Evolutionary conservation across 306 rosid genomes (phyloP), one percentile per base, ranked within the genome.

Genomic region (Malus orientalis): DNA sequence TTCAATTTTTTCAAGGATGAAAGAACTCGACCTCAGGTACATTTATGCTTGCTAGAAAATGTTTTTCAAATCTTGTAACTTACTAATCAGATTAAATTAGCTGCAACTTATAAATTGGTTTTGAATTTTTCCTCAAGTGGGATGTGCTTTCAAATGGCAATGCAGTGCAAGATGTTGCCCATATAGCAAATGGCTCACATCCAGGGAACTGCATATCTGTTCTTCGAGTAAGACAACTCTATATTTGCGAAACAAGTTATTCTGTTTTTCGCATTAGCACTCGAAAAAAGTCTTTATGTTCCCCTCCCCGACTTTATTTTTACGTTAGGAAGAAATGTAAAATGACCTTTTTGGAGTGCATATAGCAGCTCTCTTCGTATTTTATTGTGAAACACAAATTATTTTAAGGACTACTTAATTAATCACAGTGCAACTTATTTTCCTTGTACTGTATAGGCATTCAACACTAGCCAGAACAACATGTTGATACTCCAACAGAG

Each of bases 401-500:
- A 12, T 12, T 60, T 60, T 4, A 25, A 27, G 38, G 38, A 61
- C 67, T 61, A 27, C 10, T 27, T 61, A 6, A 27, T 27, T 61
- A 61, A 22, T 58, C 14, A 13, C 36, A 23, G 40, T 36, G 4
- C 55, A 49, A 49, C 5, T 49, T 49, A 49, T 14, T 49, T 49
- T 16, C 55, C 32, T 11, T 29, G 45, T 22, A 57, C 27, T 61
- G 25, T 36, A 64, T 9, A 92, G 97, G 98, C 93, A 0, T 84
- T 84, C 83, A 92, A 92, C 85, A 85, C 93, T 1, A 88, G 92
- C 75, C 98, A 95, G 78, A 95, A 89, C 91, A 95, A 90, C 89
- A 92, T 87, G 93, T 60, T 95, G 76, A 90, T 95, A 33, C 98
- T 95, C n/a, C 98, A 95, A 76, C 97, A 95, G 87, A 92, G 96